A percentile compares a stretch with the other conserved stretches of the same genome.
Evolutionary conservation across 2,329 filamentous ascomycete species (phyloP).

Genomic region (Ophiostoma perfectum): DNA sequence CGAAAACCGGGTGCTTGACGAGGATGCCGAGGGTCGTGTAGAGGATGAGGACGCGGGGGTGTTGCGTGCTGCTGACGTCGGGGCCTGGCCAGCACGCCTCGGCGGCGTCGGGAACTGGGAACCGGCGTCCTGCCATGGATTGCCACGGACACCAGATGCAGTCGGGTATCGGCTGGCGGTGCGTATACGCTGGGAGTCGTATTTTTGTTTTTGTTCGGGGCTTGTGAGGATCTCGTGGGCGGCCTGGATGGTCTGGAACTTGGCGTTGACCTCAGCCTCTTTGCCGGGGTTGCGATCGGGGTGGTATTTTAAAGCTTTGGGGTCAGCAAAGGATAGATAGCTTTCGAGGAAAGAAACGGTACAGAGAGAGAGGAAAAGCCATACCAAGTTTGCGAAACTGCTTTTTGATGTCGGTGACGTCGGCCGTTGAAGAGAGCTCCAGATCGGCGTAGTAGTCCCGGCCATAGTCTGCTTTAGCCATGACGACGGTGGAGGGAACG

Average conservation of each 20-base stretch:
- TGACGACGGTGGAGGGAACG: slow-evolving; percentile 37
- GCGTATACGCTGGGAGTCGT: slow-evolving; percentile 45
- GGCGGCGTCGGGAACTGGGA: slow-evolving; percentile 47
- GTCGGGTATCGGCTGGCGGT: slow-evolving; percentile 38
- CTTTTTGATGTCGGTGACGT: slow-evolving; percentile 72
- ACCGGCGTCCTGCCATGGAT: slow-evolving; percentile 50
- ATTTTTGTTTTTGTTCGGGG: slow-evolving; percentile 46
- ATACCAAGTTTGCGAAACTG: slow-evolving; percentile 78
- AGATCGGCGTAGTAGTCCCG: slow-evolving; percentile 84
- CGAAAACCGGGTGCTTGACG: slow-evolving; percentile 28
- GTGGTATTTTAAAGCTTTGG: slow-evolving; percentile 73
- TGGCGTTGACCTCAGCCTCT: slow-evolving; percentile 71
- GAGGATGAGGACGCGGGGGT: slow-evolving; percentile 24
- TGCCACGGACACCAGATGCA: slow-evolving; percentile 53
- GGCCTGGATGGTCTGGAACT: slow-evolving; percentile 81
- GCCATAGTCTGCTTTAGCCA: slow-evolving; percentile 60
- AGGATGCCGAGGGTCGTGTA: slow-evolving; percentile 23
- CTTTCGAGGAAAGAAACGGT: not conserved
- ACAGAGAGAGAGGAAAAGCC: too few relatives aligned
- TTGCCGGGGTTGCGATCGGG: slow-evolving; percentile 83
- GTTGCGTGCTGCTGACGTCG: slow-evolving; percentile 25
- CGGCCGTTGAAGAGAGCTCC: slow-evolving; percentile 62
- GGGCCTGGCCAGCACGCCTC: slow-evolving; percentile 27
- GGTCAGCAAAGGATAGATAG: not conserved
- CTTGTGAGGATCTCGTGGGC: slow-evolving; percentile 69